Conservation (phyloP, 1,139 yeast species). For the Saccharomyces hybrid region DNA sequence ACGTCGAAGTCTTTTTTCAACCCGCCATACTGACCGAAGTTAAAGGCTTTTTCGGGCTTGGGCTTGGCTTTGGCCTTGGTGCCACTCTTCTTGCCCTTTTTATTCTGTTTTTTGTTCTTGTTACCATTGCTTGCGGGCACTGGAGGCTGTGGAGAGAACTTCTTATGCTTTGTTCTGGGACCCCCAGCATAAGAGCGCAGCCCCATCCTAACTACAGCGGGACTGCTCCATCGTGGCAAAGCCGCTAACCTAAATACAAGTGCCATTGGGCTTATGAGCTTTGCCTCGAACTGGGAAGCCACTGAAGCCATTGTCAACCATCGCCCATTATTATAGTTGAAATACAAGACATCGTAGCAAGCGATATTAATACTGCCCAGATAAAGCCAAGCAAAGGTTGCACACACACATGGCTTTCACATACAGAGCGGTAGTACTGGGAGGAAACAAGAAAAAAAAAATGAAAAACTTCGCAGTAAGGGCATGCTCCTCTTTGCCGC, state of each 20-base stretch:
- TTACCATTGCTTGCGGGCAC: neutral
- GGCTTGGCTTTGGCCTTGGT: neutral
- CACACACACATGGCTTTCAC: too few relatives aligned
- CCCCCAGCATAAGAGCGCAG: neutral
- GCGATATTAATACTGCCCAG: neutral
- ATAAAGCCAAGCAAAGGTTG: too few relatives aligned
- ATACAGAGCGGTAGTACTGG: neutral
- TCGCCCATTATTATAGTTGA: neutral
- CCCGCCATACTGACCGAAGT: conserved; percentile 21
- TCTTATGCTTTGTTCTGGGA: neutral
- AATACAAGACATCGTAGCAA: neutral
- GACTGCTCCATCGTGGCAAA: neutral
- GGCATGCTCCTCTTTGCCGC: neutral
- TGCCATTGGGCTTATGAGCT: neutral
- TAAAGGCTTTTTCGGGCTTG: neutral
- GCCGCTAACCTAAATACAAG: neutral
- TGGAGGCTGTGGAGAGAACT: neutral
- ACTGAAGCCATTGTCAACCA: too few relatives aligned
- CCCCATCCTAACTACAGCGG: neutral
- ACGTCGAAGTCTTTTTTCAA: conserved; percentile 15
- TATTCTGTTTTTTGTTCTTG: neutral
- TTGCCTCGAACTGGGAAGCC: neutral
- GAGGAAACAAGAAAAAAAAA: too few relatives aligned
- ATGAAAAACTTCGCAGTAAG: neutral
- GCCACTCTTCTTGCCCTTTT: neutral